Base-by-base conservation (phyloP, 768 basidiomycete genomes). In the Podaxis sp. region DNA sequence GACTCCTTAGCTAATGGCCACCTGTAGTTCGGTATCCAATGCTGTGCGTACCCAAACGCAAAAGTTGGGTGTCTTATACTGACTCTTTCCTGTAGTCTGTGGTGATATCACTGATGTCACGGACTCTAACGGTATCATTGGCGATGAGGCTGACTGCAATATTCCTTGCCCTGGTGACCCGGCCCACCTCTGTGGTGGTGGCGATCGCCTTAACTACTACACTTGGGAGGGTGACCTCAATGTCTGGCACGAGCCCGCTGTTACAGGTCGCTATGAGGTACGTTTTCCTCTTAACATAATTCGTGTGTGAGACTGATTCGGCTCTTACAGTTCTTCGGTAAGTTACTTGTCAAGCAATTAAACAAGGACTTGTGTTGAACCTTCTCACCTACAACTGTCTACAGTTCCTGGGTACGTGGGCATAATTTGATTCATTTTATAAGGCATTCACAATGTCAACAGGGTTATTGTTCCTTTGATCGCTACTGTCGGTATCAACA, bases 401-500 rank as follows among this genome's bases (percentile, higher is more conserved):
- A 61, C 64, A 83, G 83, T 83, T 59, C 79, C 79, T 71, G 80
- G 83, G 82, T 83, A 71, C 61, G 79, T 74, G 28, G 52, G 46
- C 4, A 51, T 52, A 22, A 48, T 42, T 60, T 15, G 46, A 48
- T 38, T 63, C 63, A 63, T 59, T 63, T 65, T 46, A n/a, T 17
- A 36, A 63, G 22, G 48, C 26, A 52, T 48, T 56, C 24, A 52
- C 30, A 36, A 19, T 53, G 53, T 63, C 57, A 26, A 38, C 38
- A 90, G 90, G 2, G 79, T 91, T 36, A 79, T 90, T 57, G 85
- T 91, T 12, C 90, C 90, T 2, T 76, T 92, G 62, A 83, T 92
- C 40, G 85, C 88, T 2, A 92, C 91, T 0, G 76, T 93, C 36
- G 90, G 91, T 1, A 79, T 89, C 73, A 93, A 93, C 77, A 87